Conservation (phyloP, 2,329 filamentous ascomycete genomes). For the Calonectria multiphialidica region DNA sequence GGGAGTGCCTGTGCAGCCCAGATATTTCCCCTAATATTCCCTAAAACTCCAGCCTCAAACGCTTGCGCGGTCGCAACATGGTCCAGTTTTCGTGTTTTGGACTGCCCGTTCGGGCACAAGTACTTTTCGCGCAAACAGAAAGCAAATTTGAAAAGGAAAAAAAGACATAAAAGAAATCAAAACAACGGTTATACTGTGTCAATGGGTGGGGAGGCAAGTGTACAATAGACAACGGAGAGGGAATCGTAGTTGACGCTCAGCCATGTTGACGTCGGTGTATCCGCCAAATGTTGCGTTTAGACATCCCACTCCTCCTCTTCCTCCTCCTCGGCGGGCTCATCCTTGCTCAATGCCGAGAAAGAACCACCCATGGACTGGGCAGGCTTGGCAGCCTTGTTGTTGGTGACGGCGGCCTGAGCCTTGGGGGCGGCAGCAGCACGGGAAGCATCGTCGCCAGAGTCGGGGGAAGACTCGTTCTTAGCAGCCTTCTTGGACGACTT, state of each 20-base stretch:
- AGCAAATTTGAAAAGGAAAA: slow-evolving; percentile 32
- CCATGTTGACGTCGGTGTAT: background rate
- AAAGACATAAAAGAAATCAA: slow-evolving; percentile 34
- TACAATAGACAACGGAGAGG: slow-evolving; percentile 12
- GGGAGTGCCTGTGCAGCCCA: slow-evolving; percentile 18
- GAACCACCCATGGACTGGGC: slow-evolving; percentile 55
- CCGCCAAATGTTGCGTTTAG: slow-evolving; percentile 43
- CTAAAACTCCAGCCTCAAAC: slow-evolving; percentile 45
- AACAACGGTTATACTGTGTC: slow-evolving; percentile 12
- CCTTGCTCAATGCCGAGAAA: slow-evolving; percentile 62
- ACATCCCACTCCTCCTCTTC: slow-evolving; percentile 65
- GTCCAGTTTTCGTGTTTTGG: slow-evolving; percentile 29
- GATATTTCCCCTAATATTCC: slow-evolving; percentile 32
- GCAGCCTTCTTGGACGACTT: slow-evolving; percentile 59
- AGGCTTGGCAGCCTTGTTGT: slow-evolving; percentile 46
- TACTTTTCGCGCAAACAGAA: slow-evolving; percentile 24
- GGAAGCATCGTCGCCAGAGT: slow-evolving; percentile 51
- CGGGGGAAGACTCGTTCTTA: slow-evolving; percentile 52
- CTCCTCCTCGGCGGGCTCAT: slow-evolving; percentile 55
- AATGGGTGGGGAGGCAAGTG: slow-evolving; percentile 20
- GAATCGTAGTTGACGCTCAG: background rate
- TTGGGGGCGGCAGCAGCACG: slow-evolving; percentile 45
- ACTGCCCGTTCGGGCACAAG: slow-evolving; percentile 38
- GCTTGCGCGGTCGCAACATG: slow-evolving; percentile 40
- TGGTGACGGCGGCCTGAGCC: slow-evolving; percentile 45